A percentile compares a stretch with the other conserved stretches of the same genome.
Conservation (phyloP, 768 basidiomycete species). For the Botryobasidium botryosum region DNA sequence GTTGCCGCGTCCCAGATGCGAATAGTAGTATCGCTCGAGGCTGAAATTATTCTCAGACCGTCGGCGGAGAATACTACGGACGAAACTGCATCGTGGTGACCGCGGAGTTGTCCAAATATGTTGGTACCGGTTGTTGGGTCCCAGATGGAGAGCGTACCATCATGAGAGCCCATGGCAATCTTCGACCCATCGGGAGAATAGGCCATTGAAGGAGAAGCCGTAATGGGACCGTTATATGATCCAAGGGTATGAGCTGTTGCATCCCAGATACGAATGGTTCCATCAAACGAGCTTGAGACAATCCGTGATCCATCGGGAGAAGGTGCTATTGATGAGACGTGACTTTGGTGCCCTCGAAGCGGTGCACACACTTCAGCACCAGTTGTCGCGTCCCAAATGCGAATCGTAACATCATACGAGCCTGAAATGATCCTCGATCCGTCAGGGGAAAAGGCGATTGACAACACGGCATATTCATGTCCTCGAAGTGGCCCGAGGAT, state of each 20-base stretch:
- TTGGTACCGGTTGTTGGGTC: background rate
- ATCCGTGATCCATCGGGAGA: conserved; percentile 6
- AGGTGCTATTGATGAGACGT: conserved; percentile 5
- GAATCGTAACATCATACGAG: conserved; percentile 3
- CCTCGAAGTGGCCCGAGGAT: conserved; percentile 3
- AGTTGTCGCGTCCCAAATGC: conserved; percentile 5
- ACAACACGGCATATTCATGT: conserved; percentile 1
- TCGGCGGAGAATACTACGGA: conserved; percentile 4
- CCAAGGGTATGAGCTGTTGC: background rate
- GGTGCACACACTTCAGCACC: background rate
- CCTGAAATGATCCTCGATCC: conserved; percentile 1
- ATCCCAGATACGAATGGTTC: background rate
- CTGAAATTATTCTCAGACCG: conserved; percentile 4
- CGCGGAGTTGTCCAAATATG: background rate
- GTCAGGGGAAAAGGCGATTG: conserved; percentile 7
- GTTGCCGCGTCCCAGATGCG: conserved; percentile 5
- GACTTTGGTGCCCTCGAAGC: background rate
- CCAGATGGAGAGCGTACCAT: conserved; percentile 1
- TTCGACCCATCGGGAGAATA: conserved; percentile 1
- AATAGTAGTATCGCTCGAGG: conserved; percentile 6
- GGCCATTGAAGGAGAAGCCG: background rate
- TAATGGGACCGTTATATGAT: conserved; percentile 3
- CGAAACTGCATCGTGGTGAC: background rate
- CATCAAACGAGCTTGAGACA: background rate
- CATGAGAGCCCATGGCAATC: background rate